These are phyloP conservation scores for Talaromyces sp. DNA, from an alignment of 2,329 filamentous ascomycete genomes.

Conservation along the genomic window DNA sequence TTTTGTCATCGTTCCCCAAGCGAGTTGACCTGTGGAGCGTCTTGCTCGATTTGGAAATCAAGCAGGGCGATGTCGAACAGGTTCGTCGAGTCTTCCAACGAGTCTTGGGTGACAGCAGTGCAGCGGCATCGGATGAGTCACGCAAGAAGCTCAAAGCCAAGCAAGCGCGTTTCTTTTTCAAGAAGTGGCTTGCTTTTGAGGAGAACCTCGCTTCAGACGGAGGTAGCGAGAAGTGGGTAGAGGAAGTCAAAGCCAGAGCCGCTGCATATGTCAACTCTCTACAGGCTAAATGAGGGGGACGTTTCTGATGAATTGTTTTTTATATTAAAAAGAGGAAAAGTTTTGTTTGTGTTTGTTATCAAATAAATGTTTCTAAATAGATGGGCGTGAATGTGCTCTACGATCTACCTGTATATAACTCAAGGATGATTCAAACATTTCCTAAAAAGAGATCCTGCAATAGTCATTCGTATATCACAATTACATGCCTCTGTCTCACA, in stretches of 20 bases:
- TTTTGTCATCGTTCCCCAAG: conserved; percentile 80
- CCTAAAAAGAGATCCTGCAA: background rate
- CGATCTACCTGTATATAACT: background rate
- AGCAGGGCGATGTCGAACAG: conserved; percentile 53
- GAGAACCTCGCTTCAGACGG: conserved; percentile 48
- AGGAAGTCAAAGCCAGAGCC: conserved; percentile 65
- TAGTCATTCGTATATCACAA: background rate
- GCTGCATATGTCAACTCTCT: conserved; percentile 59
- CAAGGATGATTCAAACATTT: background rate
- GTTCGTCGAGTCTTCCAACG: conserved; percentile 78
- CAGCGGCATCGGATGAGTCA: conserved; percentile 36
- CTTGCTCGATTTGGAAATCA: conserved; percentile 77
- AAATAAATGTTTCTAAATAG: background rate
- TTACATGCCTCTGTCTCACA: background rate
- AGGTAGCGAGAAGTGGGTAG: conserved; percentile 64
- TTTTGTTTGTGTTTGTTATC: background rate
- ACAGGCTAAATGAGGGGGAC: conserved; percentile 22
- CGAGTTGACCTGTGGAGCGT: conserved; percentile 91
- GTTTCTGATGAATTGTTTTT: conserved; percentile 7
- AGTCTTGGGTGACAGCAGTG: conserved; percentile 48
- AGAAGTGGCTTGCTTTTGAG: conserved; percentile 88
- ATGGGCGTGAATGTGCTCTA: background rate
- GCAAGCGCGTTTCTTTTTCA: conserved; percentile 82
- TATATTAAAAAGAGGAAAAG: background rate
- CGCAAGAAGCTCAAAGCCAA: conserved; percentile 70